phyloP scores from a whole-genome alignment of 2,329 filamentous ascomycete genomes.

The Rhynchosporium secalis region DNA sequence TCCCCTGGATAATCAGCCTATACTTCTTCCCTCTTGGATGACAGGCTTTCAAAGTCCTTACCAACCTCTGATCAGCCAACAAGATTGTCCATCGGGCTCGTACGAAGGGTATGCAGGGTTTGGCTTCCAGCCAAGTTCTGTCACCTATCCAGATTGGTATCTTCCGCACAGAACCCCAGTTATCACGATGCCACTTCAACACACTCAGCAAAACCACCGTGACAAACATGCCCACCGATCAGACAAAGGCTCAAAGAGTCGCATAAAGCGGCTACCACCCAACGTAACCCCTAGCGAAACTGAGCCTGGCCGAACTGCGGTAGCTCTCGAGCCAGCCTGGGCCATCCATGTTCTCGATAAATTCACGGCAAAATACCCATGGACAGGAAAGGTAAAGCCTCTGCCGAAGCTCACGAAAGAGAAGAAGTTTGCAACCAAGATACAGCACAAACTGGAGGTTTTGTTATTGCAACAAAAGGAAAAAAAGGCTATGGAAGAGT shows the following conservation, averaged over 20 bases:
- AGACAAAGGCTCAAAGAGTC: not conserved
- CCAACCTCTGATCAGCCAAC: not conserved
- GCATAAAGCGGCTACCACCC: not conserved
- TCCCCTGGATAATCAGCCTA: not conserved
- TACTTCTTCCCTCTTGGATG: slow-evolving; percentile 7
- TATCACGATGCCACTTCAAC: not conserved
- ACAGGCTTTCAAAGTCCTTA: not conserved
- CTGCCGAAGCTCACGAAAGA: slow-evolving; percentile 7
- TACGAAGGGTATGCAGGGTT: not conserved
- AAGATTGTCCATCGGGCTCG: not conserved
- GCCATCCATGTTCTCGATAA: slow-evolving; percentile 31
- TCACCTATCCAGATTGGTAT: slow-evolving; percentile 6
- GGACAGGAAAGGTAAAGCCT: slow-evolving; percentile 33
- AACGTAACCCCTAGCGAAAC: slow-evolving; percentile 18
- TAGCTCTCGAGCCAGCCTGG: slow-evolving; percentile 30
- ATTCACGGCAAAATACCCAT: slow-evolving; percentile 37
- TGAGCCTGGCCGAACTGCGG: slow-evolving; percentile 30
- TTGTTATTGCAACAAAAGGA: slow-evolving; percentile 18
- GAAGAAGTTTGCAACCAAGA: slow-evolving; percentile 14
- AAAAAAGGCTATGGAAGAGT: slow-evolving; percentile 14
- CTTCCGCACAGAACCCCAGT: not conserved
- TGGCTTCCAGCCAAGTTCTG: not conserved
- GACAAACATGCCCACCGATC: not conserved
- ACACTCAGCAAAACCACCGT: not conserved
- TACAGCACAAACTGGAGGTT: slow-evolving; percentile 18